phyloP scores from a whole-genome alignment of 768 basidiomycete genomes.

The Holtermanniella nyarrowii region DNA sequence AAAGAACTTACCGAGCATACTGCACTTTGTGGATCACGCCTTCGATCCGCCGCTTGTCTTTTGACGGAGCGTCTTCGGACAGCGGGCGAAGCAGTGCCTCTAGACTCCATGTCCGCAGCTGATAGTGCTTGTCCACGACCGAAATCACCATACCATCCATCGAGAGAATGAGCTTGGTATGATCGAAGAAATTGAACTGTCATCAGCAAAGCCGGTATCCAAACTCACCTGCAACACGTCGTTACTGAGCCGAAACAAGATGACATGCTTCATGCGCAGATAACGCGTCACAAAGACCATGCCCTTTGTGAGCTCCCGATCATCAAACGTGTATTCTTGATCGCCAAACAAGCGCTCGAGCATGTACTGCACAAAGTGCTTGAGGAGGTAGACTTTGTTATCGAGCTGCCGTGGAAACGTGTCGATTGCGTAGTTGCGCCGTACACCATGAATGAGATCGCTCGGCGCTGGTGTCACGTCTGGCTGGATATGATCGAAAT shows the following conservation, averaged over 20 bases:
- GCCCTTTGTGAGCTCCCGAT: slow-evolving; percentile 57
- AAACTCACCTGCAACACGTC: slow-evolving; percentile 76
- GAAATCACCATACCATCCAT: slow-evolving; percentile 67
- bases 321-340: slow-evolving; percentile 70
- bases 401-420: slow-evolving; percentile 66
- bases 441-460: slow-evolving; percentile 9
- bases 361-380: slow-evolving; percentile 91
- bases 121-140: slow-evolving; percentile 82
- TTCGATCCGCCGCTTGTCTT: slow-evolving; percentile 25
- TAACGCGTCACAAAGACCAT: slow-evolving; percentile 97
- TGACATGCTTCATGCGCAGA: slow-evolving; percentile 90
- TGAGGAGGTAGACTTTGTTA: slow-evolving; percentile 81
- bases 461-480: slow-evolving; percentile 1
- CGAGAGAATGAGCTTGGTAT: slow-evolving; percentile 85
- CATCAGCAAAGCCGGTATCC: neutral
- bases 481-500: slow-evolving; percentile 78
- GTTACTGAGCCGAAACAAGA: slow-evolving; percentile 91
- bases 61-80: slow-evolving; percentile 10
- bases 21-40: slow-evolving; percentile 26
- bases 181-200: slow-evolving; percentile 98
- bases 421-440: slow-evolving; percentile 46
- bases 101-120: slow-evolving; percentile 61
- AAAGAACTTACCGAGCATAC: slow-evolving; percentile 22
- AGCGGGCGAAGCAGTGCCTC: slow-evolving; percentile 52
- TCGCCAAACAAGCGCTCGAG: slow-evolving; percentile 78